Conservation (phyloP, 31 red algal species). For the Odonthalia washingtoniensis region DNA sequence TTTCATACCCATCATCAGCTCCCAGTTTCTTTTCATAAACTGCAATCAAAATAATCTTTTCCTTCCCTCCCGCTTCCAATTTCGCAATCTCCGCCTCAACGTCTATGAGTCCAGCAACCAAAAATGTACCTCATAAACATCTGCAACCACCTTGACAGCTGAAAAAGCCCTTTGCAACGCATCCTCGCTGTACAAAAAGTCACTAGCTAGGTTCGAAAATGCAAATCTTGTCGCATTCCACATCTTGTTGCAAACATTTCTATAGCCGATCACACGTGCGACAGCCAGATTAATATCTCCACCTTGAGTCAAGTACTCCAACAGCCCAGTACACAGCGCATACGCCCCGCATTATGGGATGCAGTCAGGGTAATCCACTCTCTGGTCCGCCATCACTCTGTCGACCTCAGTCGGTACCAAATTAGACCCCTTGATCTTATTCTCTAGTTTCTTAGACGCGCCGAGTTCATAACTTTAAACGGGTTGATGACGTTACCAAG, state of each 20-base stretch:
- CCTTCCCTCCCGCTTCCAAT: slow-evolving; percentile 64
- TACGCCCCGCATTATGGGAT: slow-evolving; percentile 99
- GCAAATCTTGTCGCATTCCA: slow-evolving; percentile 98
- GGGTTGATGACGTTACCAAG: slow-evolving; percentile 98
- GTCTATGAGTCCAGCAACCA: slow-evolving; percentile 86
- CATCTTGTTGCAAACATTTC: slow-evolving; percentile 99
- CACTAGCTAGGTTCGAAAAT: slow-evolving; percentile 68
- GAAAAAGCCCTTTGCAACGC: slow-evolving; percentile 59
- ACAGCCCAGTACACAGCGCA: slow-evolving; percentile 91
- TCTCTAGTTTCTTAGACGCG: slow-evolving; percentile 61
- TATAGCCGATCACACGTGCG: slow-evolving; percentile 83
- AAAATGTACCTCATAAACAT: slow-evolving; percentile 72
- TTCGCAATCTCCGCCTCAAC: slow-evolving; percentile 88
- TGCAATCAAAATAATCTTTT: slow-evolving; percentile 71
- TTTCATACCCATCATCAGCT: slow-evolving; percentile 83
- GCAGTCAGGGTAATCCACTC: slow-evolving; percentile 84
- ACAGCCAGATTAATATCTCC: slow-evolving; percentile 98
- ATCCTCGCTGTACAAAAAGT: slow-evolving; percentile 57
- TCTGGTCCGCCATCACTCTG: slow-evolving; percentile 73
- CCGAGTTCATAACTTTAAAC: slow-evolving; percentile 89
- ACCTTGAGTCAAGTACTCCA: slow-evolving; percentile 89
- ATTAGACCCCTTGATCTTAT: slow-evolving; percentile 80
- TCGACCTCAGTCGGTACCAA: slow-evolving; percentile 78
- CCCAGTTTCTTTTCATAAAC: slow-evolving; percentile 77
- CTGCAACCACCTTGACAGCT: slow-evolving; percentile 78